Evolutionary conservation across 805 yeast species (phyloP), one percentile per base, ranked within the genome.

Genomic region (Candida sakaeoensis): DNA sequence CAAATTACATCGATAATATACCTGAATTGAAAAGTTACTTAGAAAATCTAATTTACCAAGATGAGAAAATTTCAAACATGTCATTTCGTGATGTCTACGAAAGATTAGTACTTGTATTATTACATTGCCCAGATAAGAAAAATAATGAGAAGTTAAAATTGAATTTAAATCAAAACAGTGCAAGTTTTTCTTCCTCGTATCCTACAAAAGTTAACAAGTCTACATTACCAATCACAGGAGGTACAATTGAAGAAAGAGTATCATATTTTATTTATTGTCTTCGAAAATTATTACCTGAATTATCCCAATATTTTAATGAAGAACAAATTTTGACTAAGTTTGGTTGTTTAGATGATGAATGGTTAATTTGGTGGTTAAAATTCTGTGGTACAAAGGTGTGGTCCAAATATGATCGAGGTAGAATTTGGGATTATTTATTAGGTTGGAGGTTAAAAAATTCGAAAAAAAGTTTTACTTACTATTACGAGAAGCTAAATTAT

Each of bases 351-450:
- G 88, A 84, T 46, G 93, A 86, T 50, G 89, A 82, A 54, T 90
- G 97, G 97, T 68, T 89, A 18, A 73, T 87, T 28, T 90, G 96
- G 95, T 90, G 97, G 97, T 68, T 90, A 47, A 87, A 88, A 55
- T 90, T 85, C 73, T 77, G 86, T 54, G 96, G 96, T 15, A 77
- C 93, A 10, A 85, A 85, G 60, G 88, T 83, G 5, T 79, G 95
- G 76, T 82, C 89, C 32, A 74, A 84, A 45, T 72, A 71, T 43
- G 96, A 88, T 59, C 64, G 96, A 38, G 96, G 93, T 9, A 71
- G 96, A 45, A 70, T 88, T 5, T 90, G 98, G 98, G 98, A 90
- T 63, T 63, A 80, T 47, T 60, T 89, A 33, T 60, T 90, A 18
- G 95, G 96, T 1, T 87, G 90, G 80, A 72, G 90, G 50, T 44